Percentiles rank a stretch among this genome's conserved stretches.
These are phyloP conservation scores for Hygrophoropsis aurantiaca DNA, from an alignment of 768 basidiomycete species.

Conservation along the genomic window DNA sequence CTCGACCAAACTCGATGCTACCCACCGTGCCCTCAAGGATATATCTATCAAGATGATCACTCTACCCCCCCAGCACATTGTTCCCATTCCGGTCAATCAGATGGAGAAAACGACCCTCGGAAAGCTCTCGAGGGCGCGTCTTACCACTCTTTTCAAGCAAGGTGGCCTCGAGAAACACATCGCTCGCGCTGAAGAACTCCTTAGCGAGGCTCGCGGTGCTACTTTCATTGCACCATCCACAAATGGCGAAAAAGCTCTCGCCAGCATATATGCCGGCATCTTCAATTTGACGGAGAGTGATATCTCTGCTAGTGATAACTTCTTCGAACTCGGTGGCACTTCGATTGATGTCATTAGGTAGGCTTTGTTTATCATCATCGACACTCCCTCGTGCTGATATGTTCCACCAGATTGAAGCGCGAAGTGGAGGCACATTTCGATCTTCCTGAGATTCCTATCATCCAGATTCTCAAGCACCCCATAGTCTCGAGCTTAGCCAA, in stretches of 20 bases:
- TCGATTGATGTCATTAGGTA: slow-evolving; percentile 37
- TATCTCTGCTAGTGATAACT: slow-evolving; percentile 29
- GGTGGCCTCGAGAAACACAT: slow-evolving; percentile 33
- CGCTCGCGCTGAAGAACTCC: slow-evolving; percentile 23
- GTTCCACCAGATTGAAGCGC: slow-evolving; percentile 18
- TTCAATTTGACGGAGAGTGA: slow-evolving; percentile 24
- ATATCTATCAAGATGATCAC: slow-evolving; percentile 30
- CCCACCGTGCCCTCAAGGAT: slow-evolving; percentile 31
- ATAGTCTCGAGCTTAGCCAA: slow-evolving; percentile 27
- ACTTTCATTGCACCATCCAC: slow-evolving; percentile 20
- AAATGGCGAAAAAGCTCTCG: slow-evolving; percentile 27
- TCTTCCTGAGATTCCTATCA: slow-evolving; percentile 34
- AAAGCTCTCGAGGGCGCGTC: slow-evolving; percentile 42
- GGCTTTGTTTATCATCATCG: background rate
- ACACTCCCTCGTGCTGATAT: background rate
- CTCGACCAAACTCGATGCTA: slow-evolving; percentile 16
- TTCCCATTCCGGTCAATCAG: slow-evolving; percentile 36
- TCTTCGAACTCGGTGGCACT: slow-evolving; percentile 44
- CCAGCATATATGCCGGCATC: slow-evolving; percentile 29
- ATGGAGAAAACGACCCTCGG: slow-evolving; percentile 45
- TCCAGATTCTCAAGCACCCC: slow-evolving; percentile 37
- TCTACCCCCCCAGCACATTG: slow-evolving; percentile 35
- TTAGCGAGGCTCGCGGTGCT: slow-evolving; percentile 15
- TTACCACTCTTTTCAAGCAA: slow-evolving; percentile 34
- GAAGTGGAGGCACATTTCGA: slow-evolving; percentile 26